Evolutionary conservation across 73 alveolate genomes (phyloP).

Genomic region (Stentor roeselii): DNA sequence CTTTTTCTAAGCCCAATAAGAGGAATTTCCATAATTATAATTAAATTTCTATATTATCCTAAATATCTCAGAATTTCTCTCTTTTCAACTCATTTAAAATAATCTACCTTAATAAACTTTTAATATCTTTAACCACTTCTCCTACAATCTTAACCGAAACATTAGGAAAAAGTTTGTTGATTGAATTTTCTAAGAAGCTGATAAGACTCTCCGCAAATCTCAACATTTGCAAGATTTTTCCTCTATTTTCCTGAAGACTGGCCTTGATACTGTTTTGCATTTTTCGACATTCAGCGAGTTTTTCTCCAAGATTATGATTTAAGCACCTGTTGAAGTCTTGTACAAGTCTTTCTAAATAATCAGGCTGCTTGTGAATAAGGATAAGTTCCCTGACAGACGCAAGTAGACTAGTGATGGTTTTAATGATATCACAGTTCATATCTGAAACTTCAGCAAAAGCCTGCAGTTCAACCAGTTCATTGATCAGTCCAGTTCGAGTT

Average conservation of each 20-base stretch:
- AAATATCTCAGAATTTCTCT: neutral
- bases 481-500: neutral
- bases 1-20: neutral
- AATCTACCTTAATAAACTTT: neutral
- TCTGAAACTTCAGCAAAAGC: neutral
- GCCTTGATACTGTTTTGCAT: neutral
- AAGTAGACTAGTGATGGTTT: neutral
- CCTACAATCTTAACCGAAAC: conserved; percentile 14
- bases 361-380: conserved; percentile 13
- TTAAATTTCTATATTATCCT: too few relatives aligned
- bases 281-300: neutral
- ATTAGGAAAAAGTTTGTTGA: neutral
- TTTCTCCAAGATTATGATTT: neutral
- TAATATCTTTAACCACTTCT: neutral
- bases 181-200: neutral
- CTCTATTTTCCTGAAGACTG: neutral
- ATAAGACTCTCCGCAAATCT: neutral
- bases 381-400: neutral
- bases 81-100: neutral
- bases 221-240: neutral
- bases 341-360: neutral
- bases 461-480: neutral
- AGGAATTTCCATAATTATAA: neutral
- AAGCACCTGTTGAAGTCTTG: neutral
- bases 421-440: neutral